A percentile compares a stretch with the other conserved stretches of the same genome.
These are phyloP conservation scores for Cercophora newfieldiana DNA, from an alignment of 495 filamentous ascomycete species.

Conservation along the genomic window DNA sequence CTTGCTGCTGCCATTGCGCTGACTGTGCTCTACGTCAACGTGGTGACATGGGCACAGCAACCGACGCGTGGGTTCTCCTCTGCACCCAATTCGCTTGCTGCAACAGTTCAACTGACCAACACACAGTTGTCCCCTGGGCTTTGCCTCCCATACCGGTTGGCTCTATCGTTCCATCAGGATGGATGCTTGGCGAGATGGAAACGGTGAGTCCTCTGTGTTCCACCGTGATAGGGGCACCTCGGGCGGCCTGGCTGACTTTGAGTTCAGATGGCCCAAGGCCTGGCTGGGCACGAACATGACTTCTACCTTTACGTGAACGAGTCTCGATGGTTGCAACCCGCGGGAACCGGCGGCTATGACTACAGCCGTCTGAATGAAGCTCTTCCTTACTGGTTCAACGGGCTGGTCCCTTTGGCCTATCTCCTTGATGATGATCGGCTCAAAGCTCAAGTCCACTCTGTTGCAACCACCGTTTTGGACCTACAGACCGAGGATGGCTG, in stretches of 20 bases:
- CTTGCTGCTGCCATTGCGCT: constrained; percentile 12
- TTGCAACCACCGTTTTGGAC: constrained; percentile 52
- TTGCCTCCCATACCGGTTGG: constrained; percentile 56
- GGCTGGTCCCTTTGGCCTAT: constrained; percentile 63
- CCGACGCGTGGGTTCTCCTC: constrained; percentile 1
- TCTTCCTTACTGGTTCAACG: constrained; percentile 68
- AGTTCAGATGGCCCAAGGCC: constrained; percentile 49
- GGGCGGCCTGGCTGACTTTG: not conserved
- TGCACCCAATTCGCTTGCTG: not conserved
- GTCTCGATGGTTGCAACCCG: constrained; percentile 47
- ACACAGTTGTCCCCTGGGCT: constrained; percentile 21
- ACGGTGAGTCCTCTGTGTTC: constrained; percentile 23
- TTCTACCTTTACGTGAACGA: constrained; percentile 61
- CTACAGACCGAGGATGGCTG: constrained; percentile 60
- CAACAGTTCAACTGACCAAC: not conserved
- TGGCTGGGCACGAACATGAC: constrained; percentile 61
- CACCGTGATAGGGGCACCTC: not conserved
- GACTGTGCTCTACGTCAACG: constrained; percentile 9
- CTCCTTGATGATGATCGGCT: constrained; percentile 53
- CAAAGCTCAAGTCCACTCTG: constrained; percentile 52
- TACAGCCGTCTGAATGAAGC: constrained; percentile 62
- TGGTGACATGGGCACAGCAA: constrained; percentile 1
- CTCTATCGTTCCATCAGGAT: constrained; percentile 57
- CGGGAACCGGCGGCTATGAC: constrained; percentile 48
- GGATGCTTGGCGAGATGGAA: constrained; percentile 59